A percentile compares a stretch with the other conserved stretches of the same genome.
Evolutionary conservation across 2,329 filamentous ascomycete genomes (phyloP).

Genomic region (Raffaelea albimanens): DNA sequence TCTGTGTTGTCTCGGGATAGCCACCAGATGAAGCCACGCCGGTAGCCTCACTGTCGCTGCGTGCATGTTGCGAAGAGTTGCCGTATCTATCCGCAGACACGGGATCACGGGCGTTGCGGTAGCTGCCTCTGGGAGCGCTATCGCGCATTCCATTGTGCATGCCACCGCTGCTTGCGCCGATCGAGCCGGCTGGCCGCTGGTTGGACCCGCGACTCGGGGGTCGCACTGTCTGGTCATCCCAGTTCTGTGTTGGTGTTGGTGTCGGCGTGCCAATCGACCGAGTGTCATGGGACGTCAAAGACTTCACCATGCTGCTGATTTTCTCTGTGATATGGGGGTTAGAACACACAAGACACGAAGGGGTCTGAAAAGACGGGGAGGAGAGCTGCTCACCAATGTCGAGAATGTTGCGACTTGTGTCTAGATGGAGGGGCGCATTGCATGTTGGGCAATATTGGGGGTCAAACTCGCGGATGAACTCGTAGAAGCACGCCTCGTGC

Average conservation of each 20-base stretch:
- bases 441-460: slow-evolving; percentile 91
- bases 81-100: slow-evolving; percentile 33
- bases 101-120: slow-evolving; percentile 25
- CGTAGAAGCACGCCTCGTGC: slow-evolving; percentile 97
- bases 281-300: slow-evolving; percentile 59
- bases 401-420: slow-evolving; percentile 86
- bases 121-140: slow-evolving; percentile 25
- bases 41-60: slow-evolving; percentile 72
- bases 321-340: slow-evolving; percentile 54
- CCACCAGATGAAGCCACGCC: slow-evolving; percentile 67
- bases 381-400: slow-evolving; percentile 60
- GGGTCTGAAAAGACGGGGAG: background rate
- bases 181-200: slow-evolving; percentile 18
- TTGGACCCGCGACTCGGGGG: slow-evolving; percentile 40
- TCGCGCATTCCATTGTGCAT: slow-evolving; percentile 26
- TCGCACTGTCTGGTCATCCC: slow-evolving; percentile 54
- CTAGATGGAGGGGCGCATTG: slow-evolving; percentile 81
- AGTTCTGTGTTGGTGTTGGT: slow-evolving; percentile 39
- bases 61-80: slow-evolving; percentile 46
- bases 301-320: slow-evolving; percentile 85
- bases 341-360: background rate
- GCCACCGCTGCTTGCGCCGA: slow-evolving; percentile 23
- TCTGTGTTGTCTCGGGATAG: slow-evolving; percentile 68
- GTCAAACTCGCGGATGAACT: slow-evolving; percentile 92
- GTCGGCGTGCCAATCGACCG: slow-evolving; percentile 43